A percentile compares a stretch with the other conserved stretches of the same genome.
phyloP scores from a whole-genome alignment of 352 stramenopile species.

The Pythium phragmiticola region DNA sequence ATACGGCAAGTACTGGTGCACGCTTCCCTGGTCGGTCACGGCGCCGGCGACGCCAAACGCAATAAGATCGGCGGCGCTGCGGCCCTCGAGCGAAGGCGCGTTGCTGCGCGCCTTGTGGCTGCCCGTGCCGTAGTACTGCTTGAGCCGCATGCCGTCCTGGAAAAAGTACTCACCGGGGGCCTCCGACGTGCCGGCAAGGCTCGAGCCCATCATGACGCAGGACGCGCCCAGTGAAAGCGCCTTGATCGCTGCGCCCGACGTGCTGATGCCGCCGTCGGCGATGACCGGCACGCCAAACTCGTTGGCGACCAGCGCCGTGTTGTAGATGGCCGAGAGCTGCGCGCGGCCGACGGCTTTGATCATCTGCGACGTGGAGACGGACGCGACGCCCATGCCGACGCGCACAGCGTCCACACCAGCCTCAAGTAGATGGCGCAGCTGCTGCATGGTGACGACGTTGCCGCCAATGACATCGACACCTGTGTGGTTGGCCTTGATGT shows the following conservation, averaged over 20 bases:
- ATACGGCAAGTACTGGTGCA: conserved; percentile 98
- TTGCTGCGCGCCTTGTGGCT: conserved; percentile 93
- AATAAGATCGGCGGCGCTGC: conserved; percentile 88
- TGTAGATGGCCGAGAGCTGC: conserved; percentile 98
- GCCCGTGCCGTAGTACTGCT: conserved; percentile 98
- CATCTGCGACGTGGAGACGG: conserved; percentile 99
- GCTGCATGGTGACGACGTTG: conserved; percentile 97
- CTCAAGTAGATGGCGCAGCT: conserved; percentile 96
- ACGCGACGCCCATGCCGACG: conserved; percentile 99
- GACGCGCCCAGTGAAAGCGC: conserved; percentile 95
- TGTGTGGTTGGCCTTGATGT: conserved; percentile 94
- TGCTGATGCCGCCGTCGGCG: conserved; percentile 97
- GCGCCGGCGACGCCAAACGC: conserved; percentile 97
- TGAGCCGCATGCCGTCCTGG: conserved; percentile 98
- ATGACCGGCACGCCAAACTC: conserved; percentile 97
- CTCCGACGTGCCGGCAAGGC: conserved; percentile 97
- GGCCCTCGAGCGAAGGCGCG: conserved; percentile 34
- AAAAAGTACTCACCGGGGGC: conserved; percentile 99
- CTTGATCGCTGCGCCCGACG: conserved; percentile 97
- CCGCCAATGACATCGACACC: conserved; percentile 95
- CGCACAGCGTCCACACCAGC: conserved; percentile 97
- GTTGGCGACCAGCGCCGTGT: conserved; percentile 91
- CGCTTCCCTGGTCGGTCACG: conserved; percentile 97
- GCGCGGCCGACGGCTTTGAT: conserved; percentile 96
- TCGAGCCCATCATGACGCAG: conserved; percentile 99